Conservation (phyloP, 345 rosid genomes). For the Brassica carinata region DNA sequence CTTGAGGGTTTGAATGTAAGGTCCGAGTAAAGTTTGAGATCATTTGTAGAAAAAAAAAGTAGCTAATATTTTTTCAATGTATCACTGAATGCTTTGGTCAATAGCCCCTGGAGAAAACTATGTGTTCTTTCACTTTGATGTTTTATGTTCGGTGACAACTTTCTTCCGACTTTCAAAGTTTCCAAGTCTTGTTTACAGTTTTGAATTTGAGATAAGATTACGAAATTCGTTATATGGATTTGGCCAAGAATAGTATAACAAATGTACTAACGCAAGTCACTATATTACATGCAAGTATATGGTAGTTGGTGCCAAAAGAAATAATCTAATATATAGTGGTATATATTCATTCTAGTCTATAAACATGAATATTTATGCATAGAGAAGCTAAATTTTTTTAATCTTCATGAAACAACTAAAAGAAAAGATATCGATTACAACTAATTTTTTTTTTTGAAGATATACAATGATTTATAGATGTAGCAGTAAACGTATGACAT, state of each 20-base stretch:
- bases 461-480: too few relatives aligned
- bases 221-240: neutral
- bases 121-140: neutral
- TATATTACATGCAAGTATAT: neutral
- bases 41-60: slow-evolving; percentile 12
- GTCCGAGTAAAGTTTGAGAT: slow-evolving; percentile 22
- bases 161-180: neutral
- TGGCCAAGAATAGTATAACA: neutral
- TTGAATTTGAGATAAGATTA: neutral
- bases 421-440: too few relatives aligned
- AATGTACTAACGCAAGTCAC: neutral
- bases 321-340: neutral
- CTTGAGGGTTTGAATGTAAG: slow-evolving; percentile 32
- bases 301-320: neutral
- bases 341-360: neutral
- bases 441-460: too few relatives aligned
- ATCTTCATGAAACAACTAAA: too few relatives aligned
- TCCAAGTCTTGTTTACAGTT: neutral
- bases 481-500: too few relatives aligned
- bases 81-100: neutral
- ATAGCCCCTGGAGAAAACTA: neutral
- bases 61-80: neutral
- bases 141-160: slow-evolving; percentile 3
- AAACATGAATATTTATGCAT: neutral
- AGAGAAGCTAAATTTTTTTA: too few relatives aligned